Base-by-base conservation (phyloP, 768 basidiomycete genomes). In the Lentinula sp. region DNA sequence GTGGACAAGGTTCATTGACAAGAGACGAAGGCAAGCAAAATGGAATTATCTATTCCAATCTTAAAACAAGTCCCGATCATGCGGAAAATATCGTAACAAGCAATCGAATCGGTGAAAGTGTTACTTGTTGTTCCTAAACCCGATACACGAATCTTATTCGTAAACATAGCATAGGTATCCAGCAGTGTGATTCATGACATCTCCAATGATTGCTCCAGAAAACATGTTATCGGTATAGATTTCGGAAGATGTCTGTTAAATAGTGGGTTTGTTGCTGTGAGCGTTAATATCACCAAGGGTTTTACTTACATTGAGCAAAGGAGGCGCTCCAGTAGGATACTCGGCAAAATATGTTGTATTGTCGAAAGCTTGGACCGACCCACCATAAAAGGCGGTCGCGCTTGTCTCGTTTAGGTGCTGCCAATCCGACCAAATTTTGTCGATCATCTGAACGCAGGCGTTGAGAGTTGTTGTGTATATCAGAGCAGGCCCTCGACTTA, bases 131-230 rank as follows among this genome's bases (percentile, higher is more conserved):
- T 28, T 28, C 3, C 28, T 28, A 28, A 28, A 28, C 28, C 28
- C 28, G 28, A 28, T 28, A 28, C 3, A 28, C 28, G 28, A 13
- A 10, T 4, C 6, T 60, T 53, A 75, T 51, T 73, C 73, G 59
- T 76, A 76, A 3, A 68, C 65, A 54, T 76, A 76, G 64, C 74
- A 76, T 15, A 76, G 64, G 18, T 62, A 57, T 0, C 69, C 72
- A 21, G 63, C 65, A 0, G 67, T 72, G 5, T 73, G 74, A 62
- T 68, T 64, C 45, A 75, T 59, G 7, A 75, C 64, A 35, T 74
- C 68, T 15, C 57, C 35, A 21, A 76, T 67, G 3, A 32, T 68
- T 10, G 61, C 60, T 31, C 68, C 61, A 3, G 63, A 57, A 34
- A 68, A 67, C 51, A 75, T 51, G 10, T 69, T 70, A 34, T 72